Conservation (phyloP, 257 asterid genomes). For the Solanum chiquidenum region DNA sequence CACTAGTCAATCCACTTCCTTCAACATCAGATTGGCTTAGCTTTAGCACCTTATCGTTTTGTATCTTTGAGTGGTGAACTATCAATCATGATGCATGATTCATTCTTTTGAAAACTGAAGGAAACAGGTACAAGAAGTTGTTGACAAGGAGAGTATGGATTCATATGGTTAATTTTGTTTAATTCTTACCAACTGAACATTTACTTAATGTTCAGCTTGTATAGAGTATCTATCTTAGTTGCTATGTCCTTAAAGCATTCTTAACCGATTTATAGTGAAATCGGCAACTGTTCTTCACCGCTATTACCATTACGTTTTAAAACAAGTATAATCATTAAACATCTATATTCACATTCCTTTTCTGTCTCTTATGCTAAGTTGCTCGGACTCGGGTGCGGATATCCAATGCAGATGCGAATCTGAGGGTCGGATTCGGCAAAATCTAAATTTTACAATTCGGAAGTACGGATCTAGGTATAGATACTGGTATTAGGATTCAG, state of each 20-base stretch:
- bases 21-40: not conserved
- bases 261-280: not conserved
- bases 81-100: not conserved
- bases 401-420: not conserved
- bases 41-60: not conserved
- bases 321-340: not conserved
- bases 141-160: not conserved
- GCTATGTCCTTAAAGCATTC: not conserved
- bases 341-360: not conserved
- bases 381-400: not conserved
- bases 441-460: not conserved
- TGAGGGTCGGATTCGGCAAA: not conserved
- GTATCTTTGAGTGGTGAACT: not conserved
- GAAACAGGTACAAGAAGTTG: not conserved
- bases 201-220: not conserved
- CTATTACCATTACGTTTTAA: not conserved
- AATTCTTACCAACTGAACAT: not conserved
- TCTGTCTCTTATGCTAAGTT: not conserved
- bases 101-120: not conserved
- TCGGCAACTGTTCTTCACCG: not conserved
- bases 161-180: not conserved
- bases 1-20: not conserved
- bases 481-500: not conserved
- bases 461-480: not conserved
- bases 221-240: not conserved